These are phyloP conservation scores for Nicotiana noctiflora DNA, from an alignment of 257 asterid species.

Conservation along the genomic window DNA sequence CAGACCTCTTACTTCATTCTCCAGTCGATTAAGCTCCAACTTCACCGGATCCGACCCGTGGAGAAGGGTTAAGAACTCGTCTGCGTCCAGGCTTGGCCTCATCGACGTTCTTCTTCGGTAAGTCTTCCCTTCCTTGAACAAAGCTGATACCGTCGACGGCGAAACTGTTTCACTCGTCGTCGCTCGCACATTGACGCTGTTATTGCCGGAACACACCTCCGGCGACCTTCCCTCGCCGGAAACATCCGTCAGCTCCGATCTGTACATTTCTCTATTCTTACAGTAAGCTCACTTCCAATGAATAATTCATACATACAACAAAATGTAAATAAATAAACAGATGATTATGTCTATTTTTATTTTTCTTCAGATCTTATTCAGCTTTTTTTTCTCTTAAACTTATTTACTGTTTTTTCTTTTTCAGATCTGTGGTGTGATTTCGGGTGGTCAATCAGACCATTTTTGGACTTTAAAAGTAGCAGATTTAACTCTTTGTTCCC, in stretches of 20 bases:
- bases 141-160: constrained; percentile 57
- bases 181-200: constrained; percentile 39
- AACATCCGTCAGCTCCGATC: constrained; percentile 86
- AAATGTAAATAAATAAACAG: not conserved
- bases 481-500: no score
- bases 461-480: no score
- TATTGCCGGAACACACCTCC: constrained; percentile 40
- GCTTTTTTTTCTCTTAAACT: no score
- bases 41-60: constrained; percentile 99
- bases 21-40: constrained; percentile 96
- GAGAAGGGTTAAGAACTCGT: constrained; percentile 80
- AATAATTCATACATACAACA: not conserved
- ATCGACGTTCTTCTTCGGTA: constrained; percentile 72
- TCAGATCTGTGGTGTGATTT: no score
- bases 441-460: no score
- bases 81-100: constrained; percentile 88
- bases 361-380: no score
- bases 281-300: constrained; percentile 13
- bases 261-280: not conserved
- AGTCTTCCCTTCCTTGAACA: constrained; percentile 59
- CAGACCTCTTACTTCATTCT: constrained; percentile 95
- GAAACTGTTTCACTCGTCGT: constrained; percentile 11
- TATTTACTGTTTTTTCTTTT: no score
- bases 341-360: not conserved
- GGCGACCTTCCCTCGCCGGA: constrained; percentile 47